A percentile compares a stretch with the other conserved stretches of the same genome.
Conservation (phyloP, 208 protist genomes). For the Plasmodiophora brassicae region DNA sequence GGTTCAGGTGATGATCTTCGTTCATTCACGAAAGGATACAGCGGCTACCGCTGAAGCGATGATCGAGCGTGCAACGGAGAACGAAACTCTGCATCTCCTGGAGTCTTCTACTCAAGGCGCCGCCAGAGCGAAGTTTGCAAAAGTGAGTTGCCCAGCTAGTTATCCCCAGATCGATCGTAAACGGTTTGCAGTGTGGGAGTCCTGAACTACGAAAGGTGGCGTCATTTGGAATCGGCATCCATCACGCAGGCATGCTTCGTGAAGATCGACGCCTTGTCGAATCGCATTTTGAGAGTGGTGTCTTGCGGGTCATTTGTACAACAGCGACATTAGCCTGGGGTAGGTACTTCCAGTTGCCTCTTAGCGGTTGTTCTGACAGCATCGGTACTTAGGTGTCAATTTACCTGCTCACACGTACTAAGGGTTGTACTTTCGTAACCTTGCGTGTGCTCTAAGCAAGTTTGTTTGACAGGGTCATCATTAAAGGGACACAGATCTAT, state of each 20-base stretch:
- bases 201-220: constrained; percentile 78
- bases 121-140: not conserved
- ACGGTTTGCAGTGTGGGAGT: constrained; percentile 31
- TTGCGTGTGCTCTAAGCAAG: too few relatives aligned
- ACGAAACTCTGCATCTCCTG: constrained; percentile 67
- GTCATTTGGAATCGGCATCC: constrained; percentile 93
- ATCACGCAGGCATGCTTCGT: constrained; percentile 95
- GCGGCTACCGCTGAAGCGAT: constrained; percentile 84
- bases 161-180: too few relatives aligned
- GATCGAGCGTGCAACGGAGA: constrained; percentile 74
- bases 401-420: constrained; percentile 89
- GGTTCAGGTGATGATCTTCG: constrained; percentile 96
- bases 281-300: constrained; percentile 86
- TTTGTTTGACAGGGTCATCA: constrained; percentile 80
- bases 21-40: constrained; percentile 97
- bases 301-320: constrained; percentile 90
- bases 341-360: not conserved
- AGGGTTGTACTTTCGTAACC: too few relatives aligned
- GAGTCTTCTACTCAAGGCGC: not conserved
- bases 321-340: constrained; percentile 99
- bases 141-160: too few relatives aligned
- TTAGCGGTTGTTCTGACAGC: not conserved
- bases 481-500: constrained; percentile 99
- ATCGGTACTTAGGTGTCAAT: constrained; percentile 82
- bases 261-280: constrained; percentile 92